phyloP scores from a whole-genome alignment of 2,329 filamentous ascomycete genomes.

The Neoarthrinium moseri region DNA sequence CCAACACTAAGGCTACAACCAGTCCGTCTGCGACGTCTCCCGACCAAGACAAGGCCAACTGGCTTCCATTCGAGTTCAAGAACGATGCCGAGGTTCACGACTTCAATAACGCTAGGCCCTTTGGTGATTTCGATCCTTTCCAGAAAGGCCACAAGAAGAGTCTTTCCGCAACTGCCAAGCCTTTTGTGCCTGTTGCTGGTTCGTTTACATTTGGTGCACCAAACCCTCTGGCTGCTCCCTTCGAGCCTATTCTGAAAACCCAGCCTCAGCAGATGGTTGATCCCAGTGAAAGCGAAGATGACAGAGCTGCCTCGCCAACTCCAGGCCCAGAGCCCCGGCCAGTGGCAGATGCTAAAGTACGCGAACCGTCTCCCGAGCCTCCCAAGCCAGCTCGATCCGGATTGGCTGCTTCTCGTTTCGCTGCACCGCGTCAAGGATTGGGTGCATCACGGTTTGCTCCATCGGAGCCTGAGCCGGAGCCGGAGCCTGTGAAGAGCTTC shows the following conservation, averaged over 20 bases:
- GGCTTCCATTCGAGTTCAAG: conserved; percentile 62
- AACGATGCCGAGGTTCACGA: conserved; percentile 43
- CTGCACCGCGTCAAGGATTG: conserved; percentile 37
- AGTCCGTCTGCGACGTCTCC: conserved; percentile 54
- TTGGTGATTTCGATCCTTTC: conserved; percentile 41
- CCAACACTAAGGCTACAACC: conserved; percentile 43
- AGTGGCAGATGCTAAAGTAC: conserved; percentile 13
- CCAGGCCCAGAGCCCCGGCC: conserved; percentile 26
- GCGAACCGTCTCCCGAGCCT: conserved; percentile 17
- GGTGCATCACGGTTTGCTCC: conserved; percentile 49
- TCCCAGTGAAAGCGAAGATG: conserved; percentile 24
- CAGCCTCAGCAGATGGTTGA: conserved; percentile 21
- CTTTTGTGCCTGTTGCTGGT: conserved; percentile 62
- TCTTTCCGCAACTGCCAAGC: conserved; percentile 59
- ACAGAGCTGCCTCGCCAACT: conserved; percentile 31
- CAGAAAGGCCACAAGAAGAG: conserved; percentile 51
- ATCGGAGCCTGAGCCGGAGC: conserved; percentile 39
- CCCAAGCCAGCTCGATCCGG: conserved; percentile 17
- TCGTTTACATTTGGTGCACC: conserved; percentile 30
- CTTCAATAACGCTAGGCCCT: conserved; percentile 52
- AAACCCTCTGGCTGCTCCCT: conserved; percentile 24
- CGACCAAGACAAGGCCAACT: conserved; percentile 48
- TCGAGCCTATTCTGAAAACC: conserved; percentile 25
- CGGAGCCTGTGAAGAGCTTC: conserved; percentile 40
- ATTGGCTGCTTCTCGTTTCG: conserved; percentile 30